These are phyloP conservation scores for Dunaliella primolecta DNA, from an alignment of 139 green algal genomes.

Conservation along the genomic window DNA sequence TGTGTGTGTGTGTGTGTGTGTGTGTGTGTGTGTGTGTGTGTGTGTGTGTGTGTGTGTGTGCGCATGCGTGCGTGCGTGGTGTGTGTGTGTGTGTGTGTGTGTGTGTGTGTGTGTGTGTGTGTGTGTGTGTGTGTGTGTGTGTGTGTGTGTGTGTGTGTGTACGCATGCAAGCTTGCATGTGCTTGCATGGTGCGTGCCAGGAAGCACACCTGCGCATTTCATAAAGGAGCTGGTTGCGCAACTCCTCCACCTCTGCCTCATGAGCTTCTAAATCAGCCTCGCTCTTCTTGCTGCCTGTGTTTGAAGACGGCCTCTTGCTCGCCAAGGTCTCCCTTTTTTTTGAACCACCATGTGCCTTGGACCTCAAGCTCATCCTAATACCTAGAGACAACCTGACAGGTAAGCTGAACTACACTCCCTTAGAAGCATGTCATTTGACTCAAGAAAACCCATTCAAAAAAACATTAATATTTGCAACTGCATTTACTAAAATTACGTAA, in stretches of 20 bases:
- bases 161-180: background rate
- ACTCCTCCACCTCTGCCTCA: background rate
- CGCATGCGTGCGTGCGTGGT: no score
- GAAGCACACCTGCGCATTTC: background rate
- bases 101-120: background rate
- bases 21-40: no score
- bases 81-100: background rate
- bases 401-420: no score
- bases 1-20: no score
- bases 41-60: no score
- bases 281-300: background rate
- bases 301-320: background rate
- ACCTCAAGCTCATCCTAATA: no score
- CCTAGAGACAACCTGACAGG: no score
- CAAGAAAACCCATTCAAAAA: no score
- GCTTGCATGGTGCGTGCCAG: slow-evolving; percentile 9
- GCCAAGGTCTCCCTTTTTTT: background rate
- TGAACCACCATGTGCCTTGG: no score
- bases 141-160: background rate
- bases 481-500: no score
- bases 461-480: no score
- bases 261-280: background rate
- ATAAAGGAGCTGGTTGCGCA: background rate
- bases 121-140: background rate
- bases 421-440: no score